Base-by-base conservation (phyloP, 371 early-diverging fungal species). In the Syncephalastrum sp. region DNA sequence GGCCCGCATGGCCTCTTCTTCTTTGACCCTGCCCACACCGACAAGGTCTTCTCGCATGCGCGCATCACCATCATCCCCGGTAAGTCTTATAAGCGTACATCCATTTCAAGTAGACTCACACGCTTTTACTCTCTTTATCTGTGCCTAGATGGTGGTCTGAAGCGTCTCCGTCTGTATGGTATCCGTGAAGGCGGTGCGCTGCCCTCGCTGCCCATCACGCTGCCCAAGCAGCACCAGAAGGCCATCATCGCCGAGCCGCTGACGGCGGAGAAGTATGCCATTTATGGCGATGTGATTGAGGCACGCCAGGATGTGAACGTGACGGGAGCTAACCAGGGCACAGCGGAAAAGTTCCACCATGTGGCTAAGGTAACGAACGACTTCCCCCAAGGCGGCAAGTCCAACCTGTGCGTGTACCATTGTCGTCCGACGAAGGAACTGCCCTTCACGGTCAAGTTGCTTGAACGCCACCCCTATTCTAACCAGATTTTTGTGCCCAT, bases 401-500 rank as follows among this genome's bases (percentile, higher is more conserved):
- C 86, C 47, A 89, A 91, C 66, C 67, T 92, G 68, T 89, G 90
- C 58, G 77, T 91, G 47, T 90, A 88, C 64, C 86, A 81, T 51
- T 86, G 83, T 29, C 68, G 70, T 46, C 88, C 88, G 47, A 49
- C 77, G 47, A 48, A 64, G 10, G 61, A 74, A 38, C 60, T 72
- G 23, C 82, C 69, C 13, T 84, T 92, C 67, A 69, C 64, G 21
- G 82, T 90, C 60, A 83, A 83, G 64, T 65, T 95, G 19, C 81
- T 95, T 48, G 95, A 95, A 70, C 82, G 94, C 17, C 95, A 95
- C 60, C 80, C 87, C 48, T 89, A 85, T 73, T 91, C 92, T 12
- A 85, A 89, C n/a, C 95, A 95, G 65, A 80, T 86, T 51, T 94
- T 94, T 67, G 79, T 92, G 57, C 95, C 95, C 14, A 88, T 94